These are phyloP conservation scores for Naganishia randhawae DNA, from an alignment of 768 basidiomycete species.

Conservation along the genomic window DNA sequence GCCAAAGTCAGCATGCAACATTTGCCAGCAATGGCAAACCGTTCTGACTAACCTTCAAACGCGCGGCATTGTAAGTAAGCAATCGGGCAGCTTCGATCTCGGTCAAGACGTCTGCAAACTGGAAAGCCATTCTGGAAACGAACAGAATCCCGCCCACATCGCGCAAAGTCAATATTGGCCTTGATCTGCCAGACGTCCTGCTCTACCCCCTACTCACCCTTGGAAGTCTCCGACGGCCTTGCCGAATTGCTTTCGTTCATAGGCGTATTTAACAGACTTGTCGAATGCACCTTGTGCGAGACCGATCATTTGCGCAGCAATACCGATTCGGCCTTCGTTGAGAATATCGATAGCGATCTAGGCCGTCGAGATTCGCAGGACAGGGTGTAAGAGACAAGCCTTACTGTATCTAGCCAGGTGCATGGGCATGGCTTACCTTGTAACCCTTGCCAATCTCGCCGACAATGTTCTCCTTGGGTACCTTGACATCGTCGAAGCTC, in stretches of 20 bases:
- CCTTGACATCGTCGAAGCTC: constrained; percentile 86
- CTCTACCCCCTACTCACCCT: constrained; percentile 14
- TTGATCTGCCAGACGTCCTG: neutral
- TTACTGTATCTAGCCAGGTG: too few species aligned
- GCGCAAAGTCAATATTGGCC: neutral
- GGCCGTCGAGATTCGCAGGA: too few species aligned
- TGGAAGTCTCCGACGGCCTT: constrained; percentile 71
- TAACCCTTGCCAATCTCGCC: constrained; percentile 80
- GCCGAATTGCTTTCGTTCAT: constrained; percentile 89
- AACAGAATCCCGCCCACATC: neutral
- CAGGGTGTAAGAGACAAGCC: too few species aligned
- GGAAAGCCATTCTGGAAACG: constrained; percentile 67
- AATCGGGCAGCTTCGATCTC: constrained; percentile 86
- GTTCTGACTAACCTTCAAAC: constrained; percentile 57
- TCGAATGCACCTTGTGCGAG: constrained; percentile 96
- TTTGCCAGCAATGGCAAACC: too few species aligned
- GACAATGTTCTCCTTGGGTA: constrained; percentile 80
- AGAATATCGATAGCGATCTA: constrained; percentile 92
- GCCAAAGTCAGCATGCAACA: too few species aligned
- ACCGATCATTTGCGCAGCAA: constrained; percentile 97
- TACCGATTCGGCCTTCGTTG: constrained; percentile 96
- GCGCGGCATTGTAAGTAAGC: constrained; percentile 92
- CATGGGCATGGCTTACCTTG: constrained; percentile 60
- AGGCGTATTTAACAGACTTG: constrained; percentile 91
- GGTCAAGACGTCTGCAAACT: constrained; percentile 82